These are phyloP conservation scores for Lactarius pseudohatsudake DNA, from an alignment of 768 basidiomycete genomes.

Conservation along the genomic window DNA sequence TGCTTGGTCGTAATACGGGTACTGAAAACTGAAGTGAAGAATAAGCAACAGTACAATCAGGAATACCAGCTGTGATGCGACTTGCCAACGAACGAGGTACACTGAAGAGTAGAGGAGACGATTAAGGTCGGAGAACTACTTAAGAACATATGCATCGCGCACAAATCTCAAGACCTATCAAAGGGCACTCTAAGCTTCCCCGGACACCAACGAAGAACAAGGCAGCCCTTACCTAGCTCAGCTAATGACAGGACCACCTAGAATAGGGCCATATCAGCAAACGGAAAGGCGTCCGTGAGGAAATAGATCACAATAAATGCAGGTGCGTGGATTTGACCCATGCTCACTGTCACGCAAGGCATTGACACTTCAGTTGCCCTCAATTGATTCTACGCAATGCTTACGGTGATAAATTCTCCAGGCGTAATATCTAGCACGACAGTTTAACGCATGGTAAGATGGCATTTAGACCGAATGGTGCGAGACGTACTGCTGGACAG, in stretches of 20 bases:
- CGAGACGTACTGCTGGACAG: slow-evolving; percentile 7
- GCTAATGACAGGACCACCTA: background rate
- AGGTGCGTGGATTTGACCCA: background rate
- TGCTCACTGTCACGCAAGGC: slow-evolving; percentile 9
- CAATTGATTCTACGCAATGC: background rate
- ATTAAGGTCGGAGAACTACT: background rate
- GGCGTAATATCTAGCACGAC: slow-evolving; percentile 7
- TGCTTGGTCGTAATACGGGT: background rate
- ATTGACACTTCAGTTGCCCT: background rate
- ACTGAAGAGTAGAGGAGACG: background rate
- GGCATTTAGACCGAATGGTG: background rate
- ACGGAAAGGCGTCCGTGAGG: too few relatives aligned
- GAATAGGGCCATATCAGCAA: background rate
- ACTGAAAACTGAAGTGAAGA: background rate
- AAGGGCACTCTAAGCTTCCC: background rate
- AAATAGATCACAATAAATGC: slow-evolving; percentile 5
- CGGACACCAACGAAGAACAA: background rate
- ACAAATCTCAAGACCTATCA: slow-evolving; percentile 5
- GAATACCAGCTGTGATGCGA: background rate
- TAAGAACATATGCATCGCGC: background rate
- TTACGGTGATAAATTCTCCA: slow-evolving; percentile 16
- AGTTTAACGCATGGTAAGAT: background rate
- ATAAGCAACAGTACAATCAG: background rate
- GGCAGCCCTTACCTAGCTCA: slow-evolving; percentile 3
- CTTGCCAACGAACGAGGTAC: slow-evolving; percentile 5